phyloP scores from a whole-genome alignment of 768 basidiomycete genomes.

The Mycena indigotica region DNA sequence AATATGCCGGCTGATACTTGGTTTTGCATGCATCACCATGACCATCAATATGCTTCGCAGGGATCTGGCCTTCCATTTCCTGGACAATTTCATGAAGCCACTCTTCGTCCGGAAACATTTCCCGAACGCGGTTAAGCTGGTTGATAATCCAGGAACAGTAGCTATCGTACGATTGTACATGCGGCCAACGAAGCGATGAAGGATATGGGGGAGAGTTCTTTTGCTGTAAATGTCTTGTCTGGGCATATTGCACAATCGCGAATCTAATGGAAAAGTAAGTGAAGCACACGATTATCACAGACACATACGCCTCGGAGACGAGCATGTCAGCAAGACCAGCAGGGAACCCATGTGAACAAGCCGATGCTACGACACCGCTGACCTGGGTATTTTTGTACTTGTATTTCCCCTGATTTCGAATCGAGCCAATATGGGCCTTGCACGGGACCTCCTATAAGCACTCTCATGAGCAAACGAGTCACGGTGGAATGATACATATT shows the following conservation, averaged over 20 bases:
- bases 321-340: constrained; percentile 4
- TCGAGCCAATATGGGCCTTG: constrained; percentile 5
- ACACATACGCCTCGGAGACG: neutral
- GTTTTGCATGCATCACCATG: neutral
- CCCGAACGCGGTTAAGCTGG: neutral
- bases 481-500: too few species aligned
- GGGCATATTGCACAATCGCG: neutral
- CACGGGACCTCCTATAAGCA: neutral
- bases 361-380: neutral
- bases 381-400: neutral
- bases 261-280: too few species aligned
- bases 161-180: neutral
- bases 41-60: neutral
- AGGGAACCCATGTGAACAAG: neutral
- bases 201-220: neutral
- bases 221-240: neutral
- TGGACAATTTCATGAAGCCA: neutral
- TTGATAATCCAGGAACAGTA: neutral
- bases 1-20: neutral
- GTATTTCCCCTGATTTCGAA: neutral
- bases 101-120: neutral
- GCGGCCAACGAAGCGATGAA: neutral
- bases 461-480: neutral
- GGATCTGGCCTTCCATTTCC: neutral
- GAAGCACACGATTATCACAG: too few species aligned